Evolutionary conservation across 306 rosid genomes (phyloP).

Genomic region (Elaeagnus macrophylla): DNA sequence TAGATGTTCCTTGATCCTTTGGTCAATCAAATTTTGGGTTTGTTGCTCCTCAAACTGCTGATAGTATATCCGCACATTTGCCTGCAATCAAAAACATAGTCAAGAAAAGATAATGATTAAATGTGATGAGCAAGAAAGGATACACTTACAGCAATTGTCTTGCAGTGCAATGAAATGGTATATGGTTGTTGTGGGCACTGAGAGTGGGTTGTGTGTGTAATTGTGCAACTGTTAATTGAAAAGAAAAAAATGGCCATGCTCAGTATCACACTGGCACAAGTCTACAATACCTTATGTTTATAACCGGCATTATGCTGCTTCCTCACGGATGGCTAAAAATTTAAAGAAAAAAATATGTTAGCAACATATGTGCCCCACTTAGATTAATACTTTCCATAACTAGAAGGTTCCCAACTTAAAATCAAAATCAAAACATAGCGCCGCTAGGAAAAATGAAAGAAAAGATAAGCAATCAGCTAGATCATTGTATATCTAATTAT

Average conservation of each 20-base stretch:
- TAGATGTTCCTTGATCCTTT: conserved; percentile 91
- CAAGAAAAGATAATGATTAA: neutral
- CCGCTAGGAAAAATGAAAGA: neutral
- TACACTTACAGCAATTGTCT: too few relatives aligned
- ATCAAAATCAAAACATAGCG: neutral
- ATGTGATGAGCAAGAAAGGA: neutral
- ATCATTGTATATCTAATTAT: neutral
- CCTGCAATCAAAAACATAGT: conserved; percentile 32
- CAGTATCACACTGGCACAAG: neutral
- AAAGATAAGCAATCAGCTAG: neutral
- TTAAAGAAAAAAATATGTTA: conserved; percentile 9
- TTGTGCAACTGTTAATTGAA: too few relatives aligned
- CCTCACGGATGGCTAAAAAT: conserved; percentile 87
- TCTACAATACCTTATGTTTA: conserved; percentile 69
- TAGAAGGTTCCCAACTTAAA: neutral
- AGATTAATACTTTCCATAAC: neutral
- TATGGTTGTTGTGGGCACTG: too few relatives aligned
- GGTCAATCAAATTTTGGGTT: conserved; percentile 89
- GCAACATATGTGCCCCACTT: neutral
- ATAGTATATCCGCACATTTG: conserved; percentile 77
- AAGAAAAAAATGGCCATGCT: too few relatives aligned
- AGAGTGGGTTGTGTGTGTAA: too few relatives aligned
- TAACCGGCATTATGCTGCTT: conserved; percentile 98
- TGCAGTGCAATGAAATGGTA: too few relatives aligned
- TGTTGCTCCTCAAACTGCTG: conserved; percentile 97